Percentiles rank a stretch among this genome's conserved stretches.
Conservation (phyloP, 805 yeast genomes). For the Saturnispora diversa region DNA sequence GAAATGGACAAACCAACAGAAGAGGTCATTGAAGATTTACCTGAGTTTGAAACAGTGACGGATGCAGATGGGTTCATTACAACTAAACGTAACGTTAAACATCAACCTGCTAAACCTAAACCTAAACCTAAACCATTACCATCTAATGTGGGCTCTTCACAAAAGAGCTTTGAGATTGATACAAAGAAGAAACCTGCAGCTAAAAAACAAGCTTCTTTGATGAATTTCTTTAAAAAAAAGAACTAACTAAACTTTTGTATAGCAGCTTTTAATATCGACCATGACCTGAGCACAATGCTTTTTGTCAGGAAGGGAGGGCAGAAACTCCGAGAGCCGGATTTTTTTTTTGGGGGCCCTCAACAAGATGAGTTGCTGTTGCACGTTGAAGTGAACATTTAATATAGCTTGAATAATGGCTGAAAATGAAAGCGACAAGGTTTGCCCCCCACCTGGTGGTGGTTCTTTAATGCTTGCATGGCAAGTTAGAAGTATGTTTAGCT, state of each 20-base stretch:
- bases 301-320: too few species aligned
- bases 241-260: neutral
- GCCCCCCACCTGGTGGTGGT: conserved; percentile 33
- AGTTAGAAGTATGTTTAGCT: conserved; percentile 45
- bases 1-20: neutral
- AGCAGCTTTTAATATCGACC: too few species aligned
- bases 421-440: neutral
- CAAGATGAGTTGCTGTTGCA: too few species aligned
- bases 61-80: conserved; percentile 29
- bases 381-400: neutral
- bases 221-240: conserved; percentile 29
- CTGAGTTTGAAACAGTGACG: conserved; percentile 21
- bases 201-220: conserved; percentile 25
- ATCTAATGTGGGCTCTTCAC: conserved; percentile 6
- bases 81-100: conserved; percentile 13
- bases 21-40: conserved; percentile 5
- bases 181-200: conserved; percentile 1
- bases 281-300: neutral
- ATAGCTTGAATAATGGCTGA: too few species aligned
- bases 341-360: too few species aligned
- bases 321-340: conserved; percentile 2
- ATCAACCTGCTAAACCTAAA: neutral
- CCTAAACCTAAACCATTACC: conserved; percentile 4
- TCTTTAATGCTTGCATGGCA: conserved; percentile 71
- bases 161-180: conserved; percentile 3